Conservation (phyloP, 192 early-diverging fungal species). For the Rhizophlyctis rosea region DNA sequence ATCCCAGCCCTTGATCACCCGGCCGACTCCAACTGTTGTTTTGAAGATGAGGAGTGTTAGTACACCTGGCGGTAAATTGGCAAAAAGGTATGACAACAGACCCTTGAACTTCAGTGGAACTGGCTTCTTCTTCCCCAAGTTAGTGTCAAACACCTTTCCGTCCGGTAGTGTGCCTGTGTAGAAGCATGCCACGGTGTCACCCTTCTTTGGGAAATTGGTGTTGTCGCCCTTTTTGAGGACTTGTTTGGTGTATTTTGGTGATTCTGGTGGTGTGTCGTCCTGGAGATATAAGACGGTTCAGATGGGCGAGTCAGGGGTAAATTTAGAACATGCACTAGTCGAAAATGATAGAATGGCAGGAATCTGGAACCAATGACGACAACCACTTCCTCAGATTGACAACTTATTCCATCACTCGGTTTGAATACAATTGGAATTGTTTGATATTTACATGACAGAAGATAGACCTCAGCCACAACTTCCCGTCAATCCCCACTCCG, state of each 20-base stretch:
- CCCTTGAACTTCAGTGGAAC: constrained; percentile 66
- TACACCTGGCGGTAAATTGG: not conserved
- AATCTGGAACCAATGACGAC: no score
- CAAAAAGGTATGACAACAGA: constrained; percentile 12
- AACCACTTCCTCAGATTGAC: no score
- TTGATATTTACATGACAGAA: no score
- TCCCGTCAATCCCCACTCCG: no score
- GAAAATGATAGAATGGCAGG: no score
- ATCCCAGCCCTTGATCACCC: constrained; percentile 61
- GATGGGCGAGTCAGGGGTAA: no score
- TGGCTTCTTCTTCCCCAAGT: constrained; percentile 60
- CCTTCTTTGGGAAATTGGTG: constrained; percentile 54
- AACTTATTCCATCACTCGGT: no score
- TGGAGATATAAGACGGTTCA: no score
- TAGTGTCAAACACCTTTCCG: constrained; percentile 69
- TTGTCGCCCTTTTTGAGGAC: constrained; percentile 66
- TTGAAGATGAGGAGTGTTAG: not conserved
- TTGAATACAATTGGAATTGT: no score
- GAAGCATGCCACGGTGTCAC: constrained; percentile 58
- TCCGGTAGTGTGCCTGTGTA: constrained; percentile 72
- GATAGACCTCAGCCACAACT: no score
- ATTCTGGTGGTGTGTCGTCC: no score
- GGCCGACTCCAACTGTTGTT: constrained; percentile 48
- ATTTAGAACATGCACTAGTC: no score
- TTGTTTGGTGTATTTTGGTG: constrained; percentile 63